phyloP scores from a whole-genome alignment of 225 moss, liverwort and hornwort species.

The Takakia lepidozioides region DNA sequence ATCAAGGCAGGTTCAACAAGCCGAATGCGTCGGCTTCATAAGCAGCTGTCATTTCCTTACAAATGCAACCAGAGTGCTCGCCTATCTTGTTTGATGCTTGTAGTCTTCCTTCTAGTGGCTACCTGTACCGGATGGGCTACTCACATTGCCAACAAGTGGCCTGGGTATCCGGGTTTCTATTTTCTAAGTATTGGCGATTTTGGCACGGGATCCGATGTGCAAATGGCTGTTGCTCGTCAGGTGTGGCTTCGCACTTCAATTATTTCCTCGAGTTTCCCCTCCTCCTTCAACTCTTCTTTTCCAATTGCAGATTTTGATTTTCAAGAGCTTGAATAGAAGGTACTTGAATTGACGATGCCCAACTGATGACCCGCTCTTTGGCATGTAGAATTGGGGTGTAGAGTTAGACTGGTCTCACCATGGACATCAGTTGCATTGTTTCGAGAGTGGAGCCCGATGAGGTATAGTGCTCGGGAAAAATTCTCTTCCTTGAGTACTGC shows the following conservation, averaged over 20 bases:
- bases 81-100: not conserved
- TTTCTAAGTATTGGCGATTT: constrained; percentile 46
- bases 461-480: too few relatives aligned
- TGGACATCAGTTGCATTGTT: too few relatives aligned
- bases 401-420: too few relatives aligned
- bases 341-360: too few relatives aligned
- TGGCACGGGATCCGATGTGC: constrained; percentile 29
- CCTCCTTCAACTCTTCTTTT: too few relatives aligned
- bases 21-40: constrained; percentile 1
- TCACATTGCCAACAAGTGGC: not conserved
- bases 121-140: constrained; percentile 2
- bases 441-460: too few relatives aligned
- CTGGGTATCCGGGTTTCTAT: constrained; percentile 5
- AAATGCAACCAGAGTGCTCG: not conserved
- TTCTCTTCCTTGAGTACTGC: too few relatives aligned
- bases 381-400: not conserved
- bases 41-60: constrained; percentile 2
- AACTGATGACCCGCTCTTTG: too few relatives aligned
- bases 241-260: constrained; percentile 4
- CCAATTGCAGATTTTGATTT: not conserved
- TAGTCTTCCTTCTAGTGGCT: not conserved
- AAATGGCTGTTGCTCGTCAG: constrained; percentile 36
- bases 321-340: not conserved
- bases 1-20: constrained; percentile 8
- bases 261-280: too few relatives aligned